Conservation (phyloP, 352 stramenopile genomes). For the Globisporangium megalacanthum region DNA sequence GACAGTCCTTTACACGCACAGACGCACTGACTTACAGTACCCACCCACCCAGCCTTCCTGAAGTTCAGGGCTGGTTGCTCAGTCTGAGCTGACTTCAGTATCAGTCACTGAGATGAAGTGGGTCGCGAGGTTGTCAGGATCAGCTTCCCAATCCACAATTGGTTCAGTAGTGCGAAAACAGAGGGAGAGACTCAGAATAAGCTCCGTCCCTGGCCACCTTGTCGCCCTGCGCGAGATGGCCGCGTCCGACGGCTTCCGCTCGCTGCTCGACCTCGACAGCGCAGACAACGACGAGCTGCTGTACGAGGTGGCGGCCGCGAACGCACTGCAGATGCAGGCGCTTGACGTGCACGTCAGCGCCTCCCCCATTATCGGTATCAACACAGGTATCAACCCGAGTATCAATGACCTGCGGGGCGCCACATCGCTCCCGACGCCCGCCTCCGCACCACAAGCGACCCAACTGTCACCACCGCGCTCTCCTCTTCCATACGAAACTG, state of each 20-base stretch:
- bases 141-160: too few relatives aligned
- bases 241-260: not conserved
- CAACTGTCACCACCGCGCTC: not conserved
- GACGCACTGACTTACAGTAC: too few relatives aligned
- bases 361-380: not conserved
- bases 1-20: too few relatives aligned
- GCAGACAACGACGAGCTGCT: not conserved
- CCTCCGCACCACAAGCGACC: not conserved
- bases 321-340: slow-evolving; percentile 7
- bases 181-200: too few relatives aligned
- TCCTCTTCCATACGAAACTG: not conserved
- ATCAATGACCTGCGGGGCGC: too few relatives aligned
- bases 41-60: too few relatives aligned
- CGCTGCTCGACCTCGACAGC: slow-evolving; percentile 9
- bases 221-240: not conserved
- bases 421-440: not conserved
- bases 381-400: too few relatives aligned
- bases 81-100: too few relatives aligned
- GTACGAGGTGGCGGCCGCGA: not conserved
- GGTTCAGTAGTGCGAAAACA: too few relatives aligned
- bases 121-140: too few relatives aligned
- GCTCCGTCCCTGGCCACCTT: not conserved
- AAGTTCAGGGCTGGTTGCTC: too few relatives aligned
- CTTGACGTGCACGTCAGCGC: slow-evolving; percentile 4
- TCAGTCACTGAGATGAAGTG: too few relatives aligned